Percentiles rank a stretch among this genome's conserved stretches.
Conservation (phyloP, 2,329 filamentous ascomycete genomes). For the Talaromyces sp. region DNA sequence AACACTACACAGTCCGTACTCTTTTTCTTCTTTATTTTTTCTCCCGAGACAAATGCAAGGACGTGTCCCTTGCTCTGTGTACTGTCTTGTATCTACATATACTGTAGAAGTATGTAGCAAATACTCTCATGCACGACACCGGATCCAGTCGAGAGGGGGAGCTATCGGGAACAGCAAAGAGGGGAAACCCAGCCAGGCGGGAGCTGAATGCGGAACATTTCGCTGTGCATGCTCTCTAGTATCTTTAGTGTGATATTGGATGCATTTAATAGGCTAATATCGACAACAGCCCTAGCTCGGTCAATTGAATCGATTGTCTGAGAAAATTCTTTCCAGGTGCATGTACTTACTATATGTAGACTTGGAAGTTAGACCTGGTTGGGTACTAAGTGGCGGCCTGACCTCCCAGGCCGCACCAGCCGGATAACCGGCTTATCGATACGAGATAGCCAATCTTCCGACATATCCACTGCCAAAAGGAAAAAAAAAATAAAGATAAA, state of each 20-base stretch:
- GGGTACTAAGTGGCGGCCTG: conserved; percentile 6
- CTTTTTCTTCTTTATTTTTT: neutral
- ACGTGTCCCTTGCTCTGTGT: neutral
- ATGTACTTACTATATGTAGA: too few relatives aligned
- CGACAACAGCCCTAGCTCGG: neutral
- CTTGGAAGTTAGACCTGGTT: neutral
- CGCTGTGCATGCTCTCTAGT: conserved; percentile 4
- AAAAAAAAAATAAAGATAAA: too few relatives aligned
- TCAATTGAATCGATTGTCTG: neutral
- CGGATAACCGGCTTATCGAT: conserved; percentile 14
- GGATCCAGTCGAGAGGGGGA: neutral
- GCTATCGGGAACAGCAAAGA: conserved; percentile 2
- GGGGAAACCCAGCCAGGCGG: conserved; percentile 4
- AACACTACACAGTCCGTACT: neutral
- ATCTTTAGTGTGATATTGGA: neutral
- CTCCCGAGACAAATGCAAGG: neutral
- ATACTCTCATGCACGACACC: neutral
- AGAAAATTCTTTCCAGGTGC: neutral
- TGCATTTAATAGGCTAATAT: neutral
- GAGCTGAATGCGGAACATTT: conserved; percentile 14
- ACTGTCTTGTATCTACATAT: neutral
- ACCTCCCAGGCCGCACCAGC: conserved; percentile 4
- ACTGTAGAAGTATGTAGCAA: neutral
- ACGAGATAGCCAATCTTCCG: neutral
- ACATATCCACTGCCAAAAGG: neutral